Percentiles rank a stretch among this genome's conserved stretches.
phyloP scores from a whole-genome alignment of 441 rosid genomes.

The Macaranga tanarius region DNA sequence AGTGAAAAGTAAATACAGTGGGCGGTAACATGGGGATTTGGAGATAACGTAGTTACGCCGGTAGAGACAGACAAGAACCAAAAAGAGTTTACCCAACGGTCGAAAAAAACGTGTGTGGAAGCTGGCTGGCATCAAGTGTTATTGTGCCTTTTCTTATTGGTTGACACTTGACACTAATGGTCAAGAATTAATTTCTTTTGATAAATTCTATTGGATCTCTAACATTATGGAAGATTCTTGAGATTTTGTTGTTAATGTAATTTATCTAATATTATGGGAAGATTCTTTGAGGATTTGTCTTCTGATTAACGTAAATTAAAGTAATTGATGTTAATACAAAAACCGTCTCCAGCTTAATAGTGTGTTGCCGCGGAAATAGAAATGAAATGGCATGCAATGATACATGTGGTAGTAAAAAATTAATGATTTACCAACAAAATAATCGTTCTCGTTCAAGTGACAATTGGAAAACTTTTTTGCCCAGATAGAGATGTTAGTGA shows the following conservation, averaged over 20 bases:
- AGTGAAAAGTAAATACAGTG: conserved; percentile 1
- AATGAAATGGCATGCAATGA: too few relatives aligned
- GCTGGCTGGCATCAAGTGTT: conserved; percentile 11
- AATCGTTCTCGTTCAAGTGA: too few relatives aligned
- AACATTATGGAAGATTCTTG: neutral
- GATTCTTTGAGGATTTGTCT: too few relatives aligned
- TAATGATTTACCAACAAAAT: too few relatives aligned
- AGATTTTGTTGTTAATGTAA: neutral
- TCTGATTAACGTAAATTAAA: too few relatives aligned
- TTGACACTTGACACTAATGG: neutral
- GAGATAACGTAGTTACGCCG: conserved; percentile 8
- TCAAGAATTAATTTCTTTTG: neutral
- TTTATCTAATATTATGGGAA: too few relatives aligned
- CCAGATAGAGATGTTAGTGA: too few relatives aligned
- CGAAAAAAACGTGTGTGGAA: conserved; percentile 17
- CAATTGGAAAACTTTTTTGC: too few relatives aligned
- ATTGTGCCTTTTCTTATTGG: conserved; percentile 8
- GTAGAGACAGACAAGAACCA: neutral
- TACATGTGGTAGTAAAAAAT: too few relatives aligned
- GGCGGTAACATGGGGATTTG: conserved; percentile 1
- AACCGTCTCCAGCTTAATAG: too few relatives aligned
- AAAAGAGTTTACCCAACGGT: conserved; percentile 33
- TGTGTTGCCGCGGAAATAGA: too few relatives aligned
- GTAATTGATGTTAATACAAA: too few relatives aligned
- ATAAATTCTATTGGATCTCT: neutral